Evolutionary conservation across 2,329 filamentous ascomycete genomes (phyloP), one percentile per base, ranked within the genome.

Genomic region (Apiospora koreana): DNA sequence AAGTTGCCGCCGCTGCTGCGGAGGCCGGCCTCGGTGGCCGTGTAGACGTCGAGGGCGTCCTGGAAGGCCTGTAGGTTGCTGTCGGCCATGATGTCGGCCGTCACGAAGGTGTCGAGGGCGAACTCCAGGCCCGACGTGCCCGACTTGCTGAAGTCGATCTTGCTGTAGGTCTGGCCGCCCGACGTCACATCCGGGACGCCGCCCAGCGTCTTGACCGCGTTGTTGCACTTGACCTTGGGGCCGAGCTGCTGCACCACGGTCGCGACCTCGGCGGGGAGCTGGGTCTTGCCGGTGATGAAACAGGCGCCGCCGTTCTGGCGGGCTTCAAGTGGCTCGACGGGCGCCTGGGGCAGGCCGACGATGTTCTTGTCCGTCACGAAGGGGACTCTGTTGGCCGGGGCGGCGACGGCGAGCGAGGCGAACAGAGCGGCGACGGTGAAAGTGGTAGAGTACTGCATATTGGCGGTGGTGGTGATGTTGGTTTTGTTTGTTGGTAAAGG

Each of bases 21-120:
- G 66, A 91, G 81, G 1, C 87, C 88, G 1, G 86, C 87, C 78
- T 90, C 88, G 5, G 88, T 90, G 0, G 88, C 88, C 3, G 86
- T 79, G 75, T 91, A 90, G 12, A 85, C 84, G 75, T 89, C 84
- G 58, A 89, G 82, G 72, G 83, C 76, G 74, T 88, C 80, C 76
- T 88, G 82, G 80, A 90, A 89, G 25, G 79, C 78, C 6, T 80
- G 77, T 18, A 91, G 82, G 75, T 89, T 81, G 54, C 83, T 84
- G 72, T 76, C 73, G 8, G 86, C 84, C 16, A 90, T 81, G 0
- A 85, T 83, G 2, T 80, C 77, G 0, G 83, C 81, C 21, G 88
- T 89, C 16, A 85, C 84, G 77, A 90, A 91, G 64, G 80, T 79
- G 58, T 79, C 75, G 2, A 90, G 84, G 2, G 88, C 85, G 74